These are phyloP conservation scores for Physaria fendleri DNA, from an alignment of 345 rosid species.

Conservation along the genomic window DNA sequence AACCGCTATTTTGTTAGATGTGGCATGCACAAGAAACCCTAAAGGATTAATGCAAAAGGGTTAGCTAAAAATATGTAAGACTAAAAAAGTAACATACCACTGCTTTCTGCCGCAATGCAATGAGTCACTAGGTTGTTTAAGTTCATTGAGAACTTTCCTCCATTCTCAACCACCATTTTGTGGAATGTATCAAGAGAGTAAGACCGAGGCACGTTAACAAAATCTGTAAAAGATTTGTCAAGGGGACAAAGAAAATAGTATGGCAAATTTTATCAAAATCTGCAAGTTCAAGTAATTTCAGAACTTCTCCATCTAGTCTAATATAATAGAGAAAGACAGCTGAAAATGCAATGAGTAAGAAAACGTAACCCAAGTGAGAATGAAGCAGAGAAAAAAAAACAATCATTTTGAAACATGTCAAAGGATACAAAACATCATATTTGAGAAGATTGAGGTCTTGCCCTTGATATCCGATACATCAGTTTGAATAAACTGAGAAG, in stretches of 20 bases:
- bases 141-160: conserved; percentile 93
- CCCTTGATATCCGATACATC: conserved; percentile 78
- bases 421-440: conserved; percentile 94
- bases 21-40: neutral
- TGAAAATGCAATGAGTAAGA: neutral
- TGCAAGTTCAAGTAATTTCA: neutral
- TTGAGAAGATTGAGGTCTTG: conserved; percentile 67
- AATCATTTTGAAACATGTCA: neutral
- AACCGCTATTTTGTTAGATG: neutral
- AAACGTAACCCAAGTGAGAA: neutral
- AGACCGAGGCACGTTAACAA: conserved; percentile 65
- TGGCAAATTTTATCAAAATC: neutral
- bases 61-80: conserved; percentile 9
- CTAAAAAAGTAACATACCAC: conserved; percentile 50
- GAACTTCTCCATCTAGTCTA: conserved; percentile 3
- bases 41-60: neutral
- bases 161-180: conserved; percentile 89
- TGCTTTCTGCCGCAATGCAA: conserved; percentile 87
- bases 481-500: conserved; percentile 73
- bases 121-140: conserved; percentile 82
- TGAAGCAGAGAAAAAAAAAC: conserved; percentile 1
- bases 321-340: neutral
- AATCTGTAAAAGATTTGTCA: conserved; percentile 51
- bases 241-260: conserved; percentile 30
- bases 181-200: conserved; percentile 63